phyloP scores from a whole-genome alignment of 2,329 filamentous ascomycete species.

The Eurotiales sp. region DNA sequence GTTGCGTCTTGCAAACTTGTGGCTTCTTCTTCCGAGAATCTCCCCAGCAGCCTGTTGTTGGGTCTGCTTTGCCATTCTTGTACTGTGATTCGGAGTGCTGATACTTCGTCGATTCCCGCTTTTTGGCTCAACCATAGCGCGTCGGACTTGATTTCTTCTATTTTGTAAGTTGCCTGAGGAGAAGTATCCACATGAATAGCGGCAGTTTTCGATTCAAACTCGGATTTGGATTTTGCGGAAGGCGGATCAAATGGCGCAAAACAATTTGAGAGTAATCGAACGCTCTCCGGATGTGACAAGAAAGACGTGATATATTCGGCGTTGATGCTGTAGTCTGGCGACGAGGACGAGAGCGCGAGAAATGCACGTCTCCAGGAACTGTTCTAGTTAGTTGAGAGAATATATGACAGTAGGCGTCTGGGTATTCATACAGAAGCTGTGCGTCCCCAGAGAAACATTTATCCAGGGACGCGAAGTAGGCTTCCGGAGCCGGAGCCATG shows the following conservation, averaged over 20 bases:
- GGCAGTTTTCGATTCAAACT: conserved; percentile 79
- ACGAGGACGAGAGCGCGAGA: conserved; percentile 42
- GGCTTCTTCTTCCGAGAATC: conserved; percentile 73
- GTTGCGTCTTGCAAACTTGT: conserved; percentile 72
- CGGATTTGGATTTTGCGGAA: conserved; percentile 61
- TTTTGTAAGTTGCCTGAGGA: conserved; percentile 63
- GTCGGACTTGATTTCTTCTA: conserved; percentile 79
- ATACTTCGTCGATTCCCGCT: conserved; percentile 72
- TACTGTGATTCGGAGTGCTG: conserved; percentile 73
- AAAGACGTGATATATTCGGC: conserved; percentile 62
- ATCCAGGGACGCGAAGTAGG: conserved; percentile 80
- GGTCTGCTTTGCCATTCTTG: conserved; percentile 80
- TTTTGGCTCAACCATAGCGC: conserved; percentile 79
- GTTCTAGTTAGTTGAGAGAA: conserved; percentile 26
- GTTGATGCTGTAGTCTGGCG: conserved; percentile 44
- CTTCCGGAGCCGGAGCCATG: conserved; percentile 69
- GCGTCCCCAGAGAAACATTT: conserved; percentile 78
- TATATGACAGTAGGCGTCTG: conserved; percentile 1
- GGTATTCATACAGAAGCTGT: conserved; percentile 63
- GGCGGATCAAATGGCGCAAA: conserved; percentile 63
- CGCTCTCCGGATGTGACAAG: conserved; percentile 65
- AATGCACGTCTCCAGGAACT: conserved; percentile 60
- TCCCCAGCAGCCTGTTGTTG: conserved; percentile 65
- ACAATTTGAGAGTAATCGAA: conserved; percentile 65
- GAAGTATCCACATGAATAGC: conserved; percentile 77